These are phyloP conservation scores for Tetrahymena borealis DNA, from an alignment of 73 alveolate species.

Conservation along the genomic window DNA sequence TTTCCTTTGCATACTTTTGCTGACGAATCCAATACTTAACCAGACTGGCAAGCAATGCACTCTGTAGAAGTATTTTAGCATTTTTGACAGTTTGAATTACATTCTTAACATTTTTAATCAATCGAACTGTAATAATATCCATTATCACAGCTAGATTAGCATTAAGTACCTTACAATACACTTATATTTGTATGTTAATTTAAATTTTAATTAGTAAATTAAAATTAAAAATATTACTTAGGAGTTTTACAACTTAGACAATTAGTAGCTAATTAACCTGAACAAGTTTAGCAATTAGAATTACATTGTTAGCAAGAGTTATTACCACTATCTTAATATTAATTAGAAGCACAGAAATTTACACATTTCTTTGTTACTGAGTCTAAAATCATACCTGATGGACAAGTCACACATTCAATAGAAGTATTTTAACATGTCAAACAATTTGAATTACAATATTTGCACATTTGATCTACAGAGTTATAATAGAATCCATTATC, in stretches of 20 bases:
- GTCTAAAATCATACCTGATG: neutral
- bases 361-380: neutral
- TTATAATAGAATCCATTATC: neutral
- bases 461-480: neutral
- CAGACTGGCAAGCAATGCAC: neutral
- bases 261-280: neutral
- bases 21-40: neutral
- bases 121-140: neutral
- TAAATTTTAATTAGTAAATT: neutral
- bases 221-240: neutral
- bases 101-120: neutral
- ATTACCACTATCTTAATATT: neutral
- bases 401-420: neutral
- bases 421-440: neutral
- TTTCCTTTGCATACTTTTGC: neutral
- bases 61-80: neutral
- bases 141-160: neutral
- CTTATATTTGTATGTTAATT: neutral
- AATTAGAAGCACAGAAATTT: neutral
- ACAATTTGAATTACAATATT: neutral
- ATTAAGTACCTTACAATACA: neutral
- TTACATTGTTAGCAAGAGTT: neutral
- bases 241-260: neutral
- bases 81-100: neutral
- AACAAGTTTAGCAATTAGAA: neutral